Percentiles rank a stretch among this genome's conserved stretches.
phyloP scores from a whole-genome alignment of 1,139 yeast genomes.

The Debaryomycetaceae sp. region DNA sequence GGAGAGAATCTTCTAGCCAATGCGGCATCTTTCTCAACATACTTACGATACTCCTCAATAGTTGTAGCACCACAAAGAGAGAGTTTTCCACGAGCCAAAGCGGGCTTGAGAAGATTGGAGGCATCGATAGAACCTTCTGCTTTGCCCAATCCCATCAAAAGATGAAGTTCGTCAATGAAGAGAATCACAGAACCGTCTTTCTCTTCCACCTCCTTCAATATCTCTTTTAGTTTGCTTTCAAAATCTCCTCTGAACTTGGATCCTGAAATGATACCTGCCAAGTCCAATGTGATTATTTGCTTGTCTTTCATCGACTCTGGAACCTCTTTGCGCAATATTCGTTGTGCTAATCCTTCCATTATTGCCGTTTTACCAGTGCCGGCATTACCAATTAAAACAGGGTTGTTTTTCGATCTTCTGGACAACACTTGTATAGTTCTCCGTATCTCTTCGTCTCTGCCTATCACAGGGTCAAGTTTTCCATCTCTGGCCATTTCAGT shows the following conservation, averaged over 20 bases:
- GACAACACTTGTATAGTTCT: conserved; percentile 90
- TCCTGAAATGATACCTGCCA: conserved; percentile 88
- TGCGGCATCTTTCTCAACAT: conserved; percentile 91
- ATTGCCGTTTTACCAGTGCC: conserved; percentile 98
- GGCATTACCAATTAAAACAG: conserved; percentile 90
- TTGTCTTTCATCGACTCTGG: conserved; percentile 92
- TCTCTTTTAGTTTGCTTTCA: conserved; percentile 82
- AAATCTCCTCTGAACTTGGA: conserved; percentile 96
- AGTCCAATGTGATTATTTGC: conserved; percentile 75
- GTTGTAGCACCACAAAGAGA: conserved; percentile 98
- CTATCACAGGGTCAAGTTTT: conserved; percentile 93
- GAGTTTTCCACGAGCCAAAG: conserved; percentile 86
- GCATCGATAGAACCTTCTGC: conserved; percentile 97
- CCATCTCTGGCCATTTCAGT: conserved; percentile 87
- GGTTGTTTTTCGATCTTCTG: conserved; percentile 90
- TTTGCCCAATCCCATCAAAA: conserved; percentile 88
- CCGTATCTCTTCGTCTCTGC: conserved; percentile 91
- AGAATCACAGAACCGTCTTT: conserved; percentile 75
- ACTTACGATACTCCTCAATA: conserved; percentile 78
- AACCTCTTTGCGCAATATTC: conserved; percentile 87
- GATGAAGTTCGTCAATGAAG: conserved; percentile 90
- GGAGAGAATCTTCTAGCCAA: conserved; percentile 91
- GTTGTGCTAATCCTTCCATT: conserved; percentile 93
- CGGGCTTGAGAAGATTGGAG: conserved; percentile 87
- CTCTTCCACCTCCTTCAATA: conserved; percentile 83